phyloP scores from a whole-genome alignment of 2,329 filamentous ascomycete genomes.

The Talaromyces pinophilus region DNA sequence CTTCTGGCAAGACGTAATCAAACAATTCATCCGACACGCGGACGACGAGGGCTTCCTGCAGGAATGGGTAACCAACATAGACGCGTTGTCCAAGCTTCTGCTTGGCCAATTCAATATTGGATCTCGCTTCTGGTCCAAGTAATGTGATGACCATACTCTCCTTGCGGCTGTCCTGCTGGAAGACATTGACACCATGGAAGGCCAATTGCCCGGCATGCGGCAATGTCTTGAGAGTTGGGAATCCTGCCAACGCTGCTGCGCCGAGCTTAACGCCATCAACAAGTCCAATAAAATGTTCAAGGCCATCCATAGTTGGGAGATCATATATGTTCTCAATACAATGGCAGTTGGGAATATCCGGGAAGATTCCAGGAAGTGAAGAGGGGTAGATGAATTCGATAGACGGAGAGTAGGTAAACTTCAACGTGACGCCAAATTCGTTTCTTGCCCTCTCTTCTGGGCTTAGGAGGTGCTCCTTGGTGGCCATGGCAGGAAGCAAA shows the following conservation, averaged over 20 bases:
- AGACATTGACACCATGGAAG: conserved; percentile 89
- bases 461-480: conserved; percentile 75
- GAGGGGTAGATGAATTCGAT: conserved; percentile 83
- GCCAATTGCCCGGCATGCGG: conserved; percentile 79
- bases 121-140: conserved; percentile 69
- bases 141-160: conserved; percentile 94
- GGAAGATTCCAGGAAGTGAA: conserved; percentile 84
- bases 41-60: conserved; percentile 89
- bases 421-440: conserved; percentile 85
- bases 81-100: conserved; percentile 80
- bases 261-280: conserved; percentile 83
- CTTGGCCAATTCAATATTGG: conserved; percentile 71
- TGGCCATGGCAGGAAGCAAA: conserved; percentile 79
- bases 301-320: conserved; percentile 83
- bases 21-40: conserved; percentile 93
- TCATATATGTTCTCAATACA: conserved; percentile 98
- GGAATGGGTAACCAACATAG: conserved; percentile 90
- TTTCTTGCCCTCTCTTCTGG: conserved; percentile 80
- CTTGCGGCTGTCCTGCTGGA: conserved; percentile 93
- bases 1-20: conserved; percentile 72
- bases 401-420: conserved; percentile 82
- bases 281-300: conserved; percentile 81
- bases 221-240: conserved; percentile 84
- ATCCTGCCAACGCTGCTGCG: conserved; percentile 81
- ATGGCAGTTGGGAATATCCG: conserved; percentile 79